Percentiles rank a stretch among this genome's conserved stretches.
phyloP scores from a whole-genome alignment of 352 stramenopile genomes.

The Phytophthora fragariaefolia region DNA sequence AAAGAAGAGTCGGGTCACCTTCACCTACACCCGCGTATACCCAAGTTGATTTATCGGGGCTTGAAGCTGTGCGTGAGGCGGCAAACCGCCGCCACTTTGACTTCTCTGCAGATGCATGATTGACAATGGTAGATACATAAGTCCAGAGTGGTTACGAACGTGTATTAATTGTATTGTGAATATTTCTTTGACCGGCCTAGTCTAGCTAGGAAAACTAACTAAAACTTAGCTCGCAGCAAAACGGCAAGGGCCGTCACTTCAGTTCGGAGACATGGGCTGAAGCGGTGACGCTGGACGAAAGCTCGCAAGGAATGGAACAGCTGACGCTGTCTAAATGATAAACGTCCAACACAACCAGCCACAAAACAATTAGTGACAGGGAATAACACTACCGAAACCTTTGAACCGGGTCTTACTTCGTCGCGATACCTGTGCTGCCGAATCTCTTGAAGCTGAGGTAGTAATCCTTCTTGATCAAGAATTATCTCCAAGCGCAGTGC shows the following conservation, averaged over 20 bases:
- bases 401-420: slow-evolving; percentile 34
- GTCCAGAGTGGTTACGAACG: too few relatives aligned
- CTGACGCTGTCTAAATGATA: slow-evolving; percentile 24
- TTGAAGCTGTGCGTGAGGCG: slow-evolving; percentile 53
- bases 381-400: too few relatives aligned
- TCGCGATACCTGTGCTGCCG: slow-evolving; percentile 60
- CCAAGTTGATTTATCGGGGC: slow-evolving; percentile 42
- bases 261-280: slow-evolving; percentile 39
- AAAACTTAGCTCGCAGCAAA: slow-evolving; percentile 3
- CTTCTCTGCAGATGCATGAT: slow-evolving; percentile 48
- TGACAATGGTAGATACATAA: too few relatives aligned
- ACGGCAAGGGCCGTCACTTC: background rate
- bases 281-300: slow-evolving; percentile 41
- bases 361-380: slow-evolving; percentile 1
- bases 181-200: background rate
- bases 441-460: slow-evolving; percentile 63
- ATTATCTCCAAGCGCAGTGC: slow-evolving; percentile 65
- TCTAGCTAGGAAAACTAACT: slow-evolving; percentile 22
- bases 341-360: background rate
- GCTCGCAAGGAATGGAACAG: slow-evolving; percentile 43
- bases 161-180: slow-evolving; percentile 18
- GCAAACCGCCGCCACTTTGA: slow-evolving; percentile 47
- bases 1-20: background rate
- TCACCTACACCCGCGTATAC: slow-evolving; percentile 24
- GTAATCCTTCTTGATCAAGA: slow-evolving; percentile 60